A percentile compares a stretch with the other conserved stretches of the same genome.
phyloP scores from a whole-genome alignment of 1,284 basidiomycete genomes.

The Leucoagaricus sp. region DNA sequence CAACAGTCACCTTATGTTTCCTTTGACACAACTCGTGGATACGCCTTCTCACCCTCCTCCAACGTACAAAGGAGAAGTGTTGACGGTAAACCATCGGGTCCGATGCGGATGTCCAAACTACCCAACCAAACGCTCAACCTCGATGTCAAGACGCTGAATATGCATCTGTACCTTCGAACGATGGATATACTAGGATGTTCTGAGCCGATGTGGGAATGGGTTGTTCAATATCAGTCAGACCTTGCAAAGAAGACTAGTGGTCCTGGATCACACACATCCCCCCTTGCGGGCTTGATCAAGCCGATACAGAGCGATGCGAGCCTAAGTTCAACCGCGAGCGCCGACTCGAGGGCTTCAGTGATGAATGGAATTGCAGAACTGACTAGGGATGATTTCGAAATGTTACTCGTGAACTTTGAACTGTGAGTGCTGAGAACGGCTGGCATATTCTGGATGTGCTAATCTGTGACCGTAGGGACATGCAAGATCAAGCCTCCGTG shows the following conservation, averaged over 20 bases:
- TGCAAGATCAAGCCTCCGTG: conserved; percentile 57
- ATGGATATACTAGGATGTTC: conserved; percentile 64
- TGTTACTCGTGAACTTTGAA: conserved; percentile 53
- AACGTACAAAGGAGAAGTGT: conserved; percentile 19
- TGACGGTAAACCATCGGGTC: conserved; percentile 18
- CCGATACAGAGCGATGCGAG: conserved; percentile 7
- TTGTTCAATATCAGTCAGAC: conserved; percentile 47
- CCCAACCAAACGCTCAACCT: conserved; percentile 54
- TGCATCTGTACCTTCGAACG: conserved; percentile 58
- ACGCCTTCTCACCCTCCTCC: conserved; percentile 42
- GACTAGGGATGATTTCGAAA: conserved; percentile 59
- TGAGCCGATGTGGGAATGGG: conserved; percentile 78
- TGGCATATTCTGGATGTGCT: neutral
- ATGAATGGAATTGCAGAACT: conserved; percentile 46
- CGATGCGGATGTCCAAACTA: conserved; percentile 33
- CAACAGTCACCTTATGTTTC: conserved; percentile 44
- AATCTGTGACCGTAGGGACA: conserved; percentile 47
- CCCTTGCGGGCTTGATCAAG: neutral
- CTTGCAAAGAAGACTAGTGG: conserved; percentile 14
- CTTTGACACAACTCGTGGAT: conserved; percentile 43
- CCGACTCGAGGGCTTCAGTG: conserved; percentile 26
- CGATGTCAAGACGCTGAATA: conserved; percentile 56
- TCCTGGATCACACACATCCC: neutral
- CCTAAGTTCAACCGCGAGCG: conserved; percentile 17
- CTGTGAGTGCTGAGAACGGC: conserved; percentile 43